phyloP scores from a whole-genome alignment of 495 filamentous ascomycete genomes.

The Penicillium fimorum region DNA sequence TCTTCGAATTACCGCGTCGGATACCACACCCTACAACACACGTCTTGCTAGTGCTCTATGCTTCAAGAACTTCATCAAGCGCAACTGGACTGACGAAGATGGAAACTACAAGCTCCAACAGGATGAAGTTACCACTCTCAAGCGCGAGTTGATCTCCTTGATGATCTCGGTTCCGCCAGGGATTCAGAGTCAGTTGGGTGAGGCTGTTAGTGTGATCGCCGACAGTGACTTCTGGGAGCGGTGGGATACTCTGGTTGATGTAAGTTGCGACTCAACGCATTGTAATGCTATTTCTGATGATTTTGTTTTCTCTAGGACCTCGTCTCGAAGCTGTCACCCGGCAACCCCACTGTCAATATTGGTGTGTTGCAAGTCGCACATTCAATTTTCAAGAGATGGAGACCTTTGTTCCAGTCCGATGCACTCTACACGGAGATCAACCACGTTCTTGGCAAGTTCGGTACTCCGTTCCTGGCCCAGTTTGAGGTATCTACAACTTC shows the following conservation, averaged over 20 bases:
- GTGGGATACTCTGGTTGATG: slow-evolving; percentile 90
- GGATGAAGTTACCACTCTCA: slow-evolving; percentile 83
- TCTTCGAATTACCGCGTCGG: slow-evolving; percentile 80
- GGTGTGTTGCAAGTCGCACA: slow-evolving; percentile 96
- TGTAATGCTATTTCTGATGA: neutral
- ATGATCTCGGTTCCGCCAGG: slow-evolving; percentile 88
- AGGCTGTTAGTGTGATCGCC: slow-evolving; percentile 93
- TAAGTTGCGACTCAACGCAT: slow-evolving; percentile 31
- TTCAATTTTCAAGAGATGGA: slow-evolving; percentile 96
- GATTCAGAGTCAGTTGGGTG: slow-evolving; percentile 91
- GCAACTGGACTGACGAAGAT: slow-evolving; percentile 91
- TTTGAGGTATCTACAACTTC: slow-evolving; percentile 56
- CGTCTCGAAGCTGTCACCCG: slow-evolving; percentile 75
- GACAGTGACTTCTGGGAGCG: slow-evolving; percentile 95
- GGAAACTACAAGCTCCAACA: slow-evolving; percentile 81
- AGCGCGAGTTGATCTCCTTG: slow-evolving; percentile 87
- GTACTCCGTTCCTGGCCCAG: slow-evolving; percentile 73
- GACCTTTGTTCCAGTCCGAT: slow-evolving; percentile 87
- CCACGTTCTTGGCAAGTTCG: slow-evolving; percentile 84
- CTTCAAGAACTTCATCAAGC: slow-evolving; percentile 97
- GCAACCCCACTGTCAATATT: slow-evolving; percentile 77
- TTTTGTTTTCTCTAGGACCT: slow-evolving; percentile 60
- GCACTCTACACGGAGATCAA: slow-evolving; percentile 90
- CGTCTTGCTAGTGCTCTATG: slow-evolving; percentile 88
- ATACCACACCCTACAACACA: slow-evolving; percentile 64